Evolutionary conservation across 73 alveolate species (phyloP).

Genomic region (Paramecium bursaria): DNA sequence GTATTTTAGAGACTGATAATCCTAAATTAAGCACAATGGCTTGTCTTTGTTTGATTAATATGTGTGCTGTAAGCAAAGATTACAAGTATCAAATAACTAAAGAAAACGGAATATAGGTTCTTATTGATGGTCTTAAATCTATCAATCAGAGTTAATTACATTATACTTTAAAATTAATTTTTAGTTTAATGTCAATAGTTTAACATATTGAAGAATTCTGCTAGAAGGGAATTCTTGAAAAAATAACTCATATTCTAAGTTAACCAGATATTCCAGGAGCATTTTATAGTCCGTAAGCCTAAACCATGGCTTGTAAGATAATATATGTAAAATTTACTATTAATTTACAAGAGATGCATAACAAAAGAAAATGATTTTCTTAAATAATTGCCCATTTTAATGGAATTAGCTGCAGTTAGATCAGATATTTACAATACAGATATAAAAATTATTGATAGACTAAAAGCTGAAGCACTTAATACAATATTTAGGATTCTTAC

Average conservation of each 20-base stretch:
- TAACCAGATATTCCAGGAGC: not conserved
- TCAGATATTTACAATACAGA: not conserved
- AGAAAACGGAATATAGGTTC: conserved; percentile 10
- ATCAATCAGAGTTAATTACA: not conserved
- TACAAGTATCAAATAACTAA: conserved; percentile 32
- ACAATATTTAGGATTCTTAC: conserved; percentile 33
- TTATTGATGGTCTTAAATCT: not conserved
- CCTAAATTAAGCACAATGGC: conserved; percentile 53
- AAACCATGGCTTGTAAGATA: conserved; percentile 22
- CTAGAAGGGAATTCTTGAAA: not conserved
- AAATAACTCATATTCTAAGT: not conserved
- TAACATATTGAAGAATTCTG: conserved; percentile 35
- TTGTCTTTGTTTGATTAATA: conserved; percentile 26
- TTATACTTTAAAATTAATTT: conserved; percentile 8
- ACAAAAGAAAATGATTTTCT: conserved; percentile 1
- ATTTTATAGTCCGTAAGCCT: conserved; percentile 4
- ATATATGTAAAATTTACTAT: no score
- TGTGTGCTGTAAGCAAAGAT: conserved; percentile 45
- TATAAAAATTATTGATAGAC: not conserved
- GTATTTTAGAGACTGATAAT: conserved; percentile 46
- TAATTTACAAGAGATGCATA: conserved; percentile 10
- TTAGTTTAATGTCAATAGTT: conserved; percentile 25
- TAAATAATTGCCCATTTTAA: not conserved
- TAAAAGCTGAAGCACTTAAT: conserved; percentile 55
- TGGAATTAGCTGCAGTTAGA: not conserved